phyloP scores from a whole-genome alignment of 345 rosid genomes.

The Rhodamnia argentea region DNA sequence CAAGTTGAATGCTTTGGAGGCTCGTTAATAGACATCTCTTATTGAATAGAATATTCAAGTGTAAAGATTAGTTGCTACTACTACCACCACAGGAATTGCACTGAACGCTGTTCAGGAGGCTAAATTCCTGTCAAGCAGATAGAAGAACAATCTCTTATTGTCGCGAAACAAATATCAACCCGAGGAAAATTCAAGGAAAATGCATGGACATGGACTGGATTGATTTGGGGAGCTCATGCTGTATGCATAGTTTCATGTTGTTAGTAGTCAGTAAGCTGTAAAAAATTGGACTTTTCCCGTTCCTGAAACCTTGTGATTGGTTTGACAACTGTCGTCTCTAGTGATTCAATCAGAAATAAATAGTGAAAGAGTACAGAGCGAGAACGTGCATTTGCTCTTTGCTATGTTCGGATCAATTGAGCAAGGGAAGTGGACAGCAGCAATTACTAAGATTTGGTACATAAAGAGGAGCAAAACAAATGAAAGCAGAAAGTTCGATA shows the following conservation, averaged over 20 bases:
- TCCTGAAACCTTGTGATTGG: not conserved
- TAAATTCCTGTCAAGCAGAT: not conserved
- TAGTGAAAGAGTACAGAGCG: not conserved
- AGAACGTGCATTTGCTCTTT: not conserved
- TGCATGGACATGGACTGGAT: not conserved
- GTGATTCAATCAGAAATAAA: not conserved
- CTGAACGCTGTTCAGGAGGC: not conserved
- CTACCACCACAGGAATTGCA: not conserved
- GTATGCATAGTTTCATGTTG: not conserved
- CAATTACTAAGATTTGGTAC: not conserved
- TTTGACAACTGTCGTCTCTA: not conserved
- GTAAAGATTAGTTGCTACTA: not conserved
- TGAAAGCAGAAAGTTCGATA: not conserved
- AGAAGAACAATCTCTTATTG: not conserved
- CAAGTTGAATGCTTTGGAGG: conserved; percentile 3
- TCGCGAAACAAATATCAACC: not conserved
- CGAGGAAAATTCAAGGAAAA: not conserved
- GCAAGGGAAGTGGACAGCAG: not conserved
- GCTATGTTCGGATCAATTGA: not conserved
- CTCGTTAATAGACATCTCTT: conserved; percentile 18
- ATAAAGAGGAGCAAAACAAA: not conserved
- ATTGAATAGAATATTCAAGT: not conserved
- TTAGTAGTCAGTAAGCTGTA: not conserved
- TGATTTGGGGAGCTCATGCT: not conserved
- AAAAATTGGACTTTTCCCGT: not conserved